Evolutionary conservation across 805 yeast genomes (phyloP).

Genomic region (Yarrowia deformans): DNA sequence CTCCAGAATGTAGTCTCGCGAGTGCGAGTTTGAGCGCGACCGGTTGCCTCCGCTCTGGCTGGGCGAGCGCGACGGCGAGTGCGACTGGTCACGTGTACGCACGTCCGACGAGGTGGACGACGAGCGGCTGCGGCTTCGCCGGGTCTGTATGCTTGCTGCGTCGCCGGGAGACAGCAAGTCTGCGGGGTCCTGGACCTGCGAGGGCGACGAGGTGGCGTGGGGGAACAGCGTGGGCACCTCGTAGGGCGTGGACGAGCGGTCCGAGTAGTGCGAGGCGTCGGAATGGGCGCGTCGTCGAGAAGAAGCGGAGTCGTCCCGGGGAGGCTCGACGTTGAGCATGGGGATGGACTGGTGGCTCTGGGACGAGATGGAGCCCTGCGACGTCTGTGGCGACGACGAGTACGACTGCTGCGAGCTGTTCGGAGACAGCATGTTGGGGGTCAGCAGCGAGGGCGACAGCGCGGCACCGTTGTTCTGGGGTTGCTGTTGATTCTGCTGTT

Average conservation of each 20-base stretch:
- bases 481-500: background rate
- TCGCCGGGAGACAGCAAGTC: slow-evolving; percentile 36
- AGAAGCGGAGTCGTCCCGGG: slow-evolving; percentile 2
- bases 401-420: slow-evolving; percentile 25
- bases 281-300: slow-evolving; percentile 28
- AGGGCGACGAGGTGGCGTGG: slow-evolving; percentile 16
- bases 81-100: slow-evolving; percentile 4
- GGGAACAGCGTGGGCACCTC: slow-evolving; percentile 34
- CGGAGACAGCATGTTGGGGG: slow-evolving; percentile 33
- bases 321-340: slow-evolving; percentile 34
- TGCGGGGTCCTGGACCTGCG: slow-evolving; percentile 20
- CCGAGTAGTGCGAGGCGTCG: slow-evolving; percentile 27
- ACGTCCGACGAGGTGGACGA: slow-evolving; percentile 24
- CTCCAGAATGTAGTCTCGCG: slow-evolving; percentile 67
- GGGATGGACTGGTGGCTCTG: slow-evolving; percentile 30
- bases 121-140: slow-evolving; percentile 31
- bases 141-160: slow-evolving; percentile 29
- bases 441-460: slow-evolving; percentile 23
- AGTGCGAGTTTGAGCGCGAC: slow-evolving; percentile 40
- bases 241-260: slow-evolving; percentile 16
- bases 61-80: slow-evolving; percentile 28
- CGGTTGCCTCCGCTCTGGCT: slow-evolving; percentile 1
- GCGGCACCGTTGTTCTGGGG: background rate
- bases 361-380: slow-evolving; percentile 29
- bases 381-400: slow-evolving; percentile 24